Percentiles rank a stretch among this genome's conserved stretches.
phyloP scores from a whole-genome alignment of 495 filamentous ascomycete species.

The Xylaria flabelliformis region DNA sequence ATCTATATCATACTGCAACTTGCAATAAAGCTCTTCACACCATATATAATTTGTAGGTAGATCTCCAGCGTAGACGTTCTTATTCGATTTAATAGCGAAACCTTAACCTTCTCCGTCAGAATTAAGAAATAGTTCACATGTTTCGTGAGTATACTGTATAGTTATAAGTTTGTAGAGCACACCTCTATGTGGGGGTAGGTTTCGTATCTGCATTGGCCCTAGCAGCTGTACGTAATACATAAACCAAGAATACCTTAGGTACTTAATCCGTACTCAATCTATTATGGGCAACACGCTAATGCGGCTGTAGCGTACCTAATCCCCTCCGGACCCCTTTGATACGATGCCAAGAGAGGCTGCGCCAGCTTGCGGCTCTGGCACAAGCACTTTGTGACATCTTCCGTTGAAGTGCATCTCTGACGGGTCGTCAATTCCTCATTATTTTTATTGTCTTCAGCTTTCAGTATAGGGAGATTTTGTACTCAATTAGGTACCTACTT shows the following conservation, averaged over 20 bases:
- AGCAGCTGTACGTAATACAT: not conserved
- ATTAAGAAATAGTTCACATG: too few relatives aligned
- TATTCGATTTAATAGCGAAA: too few relatives aligned
- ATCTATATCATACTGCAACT: not conserved
- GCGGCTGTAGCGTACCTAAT: slow-evolving; percentile 2
- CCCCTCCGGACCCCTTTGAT: not conserved
- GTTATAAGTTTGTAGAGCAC: too few relatives aligned
- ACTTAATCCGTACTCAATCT: not conserved
- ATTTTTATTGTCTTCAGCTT: not conserved
- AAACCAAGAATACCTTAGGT: not conserved
- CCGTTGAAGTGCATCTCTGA: not conserved
- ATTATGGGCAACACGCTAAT: slow-evolving; percentile 13
- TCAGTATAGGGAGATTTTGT: not conserved
- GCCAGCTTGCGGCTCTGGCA: not conserved
- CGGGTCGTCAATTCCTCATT: slow-evolving; percentile 12
- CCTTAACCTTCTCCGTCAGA: too few relatives aligned
- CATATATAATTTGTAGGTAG: too few relatives aligned
- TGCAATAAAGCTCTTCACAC: not conserved
- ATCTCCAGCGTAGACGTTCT: too few relatives aligned
- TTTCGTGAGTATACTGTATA: too few relatives aligned
- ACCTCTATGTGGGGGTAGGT: too few relatives aligned
- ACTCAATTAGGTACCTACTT: not conserved
- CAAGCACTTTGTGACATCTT: not conserved
- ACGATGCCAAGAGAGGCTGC: slow-evolving; percentile 15
- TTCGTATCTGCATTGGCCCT: not conserved